Evolutionary conservation across 1,139 yeast species (phyloP), one percentile per base, ranked within the genome.

Genomic region (Meyerozyma sp.): DNA sequence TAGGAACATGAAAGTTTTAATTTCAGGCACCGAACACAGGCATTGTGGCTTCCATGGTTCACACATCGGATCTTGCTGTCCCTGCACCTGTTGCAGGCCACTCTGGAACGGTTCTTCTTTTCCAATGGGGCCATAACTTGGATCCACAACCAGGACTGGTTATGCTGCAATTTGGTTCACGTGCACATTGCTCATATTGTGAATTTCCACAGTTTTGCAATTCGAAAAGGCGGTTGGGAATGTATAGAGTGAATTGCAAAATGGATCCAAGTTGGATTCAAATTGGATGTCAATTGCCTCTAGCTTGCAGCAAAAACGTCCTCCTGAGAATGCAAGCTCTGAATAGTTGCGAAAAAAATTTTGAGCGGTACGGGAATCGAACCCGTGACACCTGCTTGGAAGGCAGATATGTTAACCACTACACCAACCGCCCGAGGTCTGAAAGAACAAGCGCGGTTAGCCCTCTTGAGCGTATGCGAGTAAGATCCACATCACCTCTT

Each of bases 381-480:
- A 81, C 86, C 85, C 85, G 72, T 78, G 83, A 75, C 84, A 69
- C 80, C 79, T 77, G 85, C 85, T 81, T 81, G 86, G 86, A 81
- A 81, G 86, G 85, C 84, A 68, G 66, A 62, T 62, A 70, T 72
- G 75, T 65, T 70, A 70, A 62, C 75, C 75, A 70, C 72, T 71
- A 71, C 74, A 71, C 75, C 72, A 71, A 70, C 72, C 74, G 69
- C 75, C 75, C 75, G 13, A 8, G 36, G 14, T 3, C 4, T 30
- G 16, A 16, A 13, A 27, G 16, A 8, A 30, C 7, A n/a, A 3
- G 34, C 9, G 20, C 34, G 5, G 34, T 3, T n/a, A 11, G 29
- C 29, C 7, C 13, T 5, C 34, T 30, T 30, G 20, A 21, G 2
- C 8, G 23, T 8, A 21, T 21, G 23, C 23, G 23, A 21, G 5